Percentiles rank a stretch among this genome's conserved stretches.
Conservation (phyloP, 805 yeast genomes). For the Sugiyamaella americana region DNA sequence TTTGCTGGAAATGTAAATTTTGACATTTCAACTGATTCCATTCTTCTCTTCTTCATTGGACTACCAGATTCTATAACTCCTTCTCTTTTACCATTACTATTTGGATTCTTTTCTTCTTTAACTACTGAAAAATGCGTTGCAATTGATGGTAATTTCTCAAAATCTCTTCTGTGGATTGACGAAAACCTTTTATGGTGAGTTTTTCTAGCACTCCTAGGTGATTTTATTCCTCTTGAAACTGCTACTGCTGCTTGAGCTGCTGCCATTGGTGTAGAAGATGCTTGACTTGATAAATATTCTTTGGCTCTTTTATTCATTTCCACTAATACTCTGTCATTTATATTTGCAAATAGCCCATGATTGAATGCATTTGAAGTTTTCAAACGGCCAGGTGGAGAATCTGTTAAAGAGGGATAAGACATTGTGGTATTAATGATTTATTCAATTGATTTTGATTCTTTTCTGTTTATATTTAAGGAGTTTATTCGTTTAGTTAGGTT, state of each 20-base stretch:
- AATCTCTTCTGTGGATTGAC: constrained; percentile 23
- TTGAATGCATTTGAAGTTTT: constrained; percentile 17
- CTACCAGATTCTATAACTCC: not conserved
- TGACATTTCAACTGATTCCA: not conserved
- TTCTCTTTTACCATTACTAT: not conserved
- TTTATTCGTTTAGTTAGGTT: too few relatives aligned
- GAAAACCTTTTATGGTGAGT: constrained; percentile 19
- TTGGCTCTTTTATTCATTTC: constrained; percentile 33
- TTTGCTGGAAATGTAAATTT: not conserved
- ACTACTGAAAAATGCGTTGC: constrained; percentile 8
- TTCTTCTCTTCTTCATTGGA: not conserved
- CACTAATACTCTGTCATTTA: constrained; percentile 29
- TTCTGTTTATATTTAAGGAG: too few relatives aligned
- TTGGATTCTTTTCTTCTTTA: not conserved
- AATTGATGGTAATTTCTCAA: constrained; percentile 26
- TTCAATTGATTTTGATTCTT: too few relatives aligned
- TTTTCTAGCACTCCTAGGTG: constrained; percentile 10
- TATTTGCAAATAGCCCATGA: constrained; percentile 28
- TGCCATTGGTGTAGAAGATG: not conserved
- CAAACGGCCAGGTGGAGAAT: too few relatives aligned
- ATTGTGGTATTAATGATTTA: too few relatives aligned
- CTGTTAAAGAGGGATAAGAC: too few relatives aligned
- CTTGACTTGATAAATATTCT: not conserved
- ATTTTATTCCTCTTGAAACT: constrained; percentile 7
- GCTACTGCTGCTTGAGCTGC: constrained; percentile 12